These are phyloP conservation scores for Strobilomyces echinocephalus DNA, from an alignment of 768 basidiomycete genomes.

Conservation along the genomic window DNA sequence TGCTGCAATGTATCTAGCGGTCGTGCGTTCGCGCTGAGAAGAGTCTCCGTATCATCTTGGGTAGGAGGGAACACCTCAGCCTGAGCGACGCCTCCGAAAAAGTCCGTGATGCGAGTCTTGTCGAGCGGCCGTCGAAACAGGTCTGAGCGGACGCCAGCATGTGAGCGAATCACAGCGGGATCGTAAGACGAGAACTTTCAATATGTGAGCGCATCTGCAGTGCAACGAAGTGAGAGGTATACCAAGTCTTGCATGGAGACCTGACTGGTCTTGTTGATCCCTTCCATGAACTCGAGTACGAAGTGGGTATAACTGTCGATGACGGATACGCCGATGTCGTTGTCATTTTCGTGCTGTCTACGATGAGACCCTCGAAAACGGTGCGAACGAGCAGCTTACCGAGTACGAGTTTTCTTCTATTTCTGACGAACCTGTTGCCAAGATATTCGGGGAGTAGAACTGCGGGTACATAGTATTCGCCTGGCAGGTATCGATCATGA, in stretches of 20 bases:
- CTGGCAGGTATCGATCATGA: constrained; percentile 98
- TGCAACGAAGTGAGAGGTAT: constrained; percentile 24
- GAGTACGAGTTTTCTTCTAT: constrained; percentile 92
- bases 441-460: constrained; percentile 88
- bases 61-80: constrained; percentile 55
- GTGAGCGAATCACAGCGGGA: constrained; percentile 68
- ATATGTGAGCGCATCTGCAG: constrained; percentile 6
- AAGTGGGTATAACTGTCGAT: constrained; percentile 95
- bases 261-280: constrained; percentile 85
- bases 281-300: constrained; percentile 86
- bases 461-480: constrained; percentile 94
- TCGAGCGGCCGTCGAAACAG: constrained; percentile 69
- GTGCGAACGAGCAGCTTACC: constrained; percentile 40
- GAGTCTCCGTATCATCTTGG: not conserved
- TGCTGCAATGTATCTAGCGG: not conserved
- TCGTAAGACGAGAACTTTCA: constrained; percentile 80
- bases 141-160: constrained; percentile 85
- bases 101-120: constrained; percentile 68
- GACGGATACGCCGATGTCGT: constrained; percentile 91
- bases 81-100: constrained; percentile 84
- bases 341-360: constrained; percentile 81
- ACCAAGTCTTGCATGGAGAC: constrained; percentile 80
- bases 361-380: not conserved
- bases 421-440: constrained; percentile 83
- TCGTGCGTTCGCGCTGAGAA: not conserved